A percentile compares a stretch with the other conserved stretches of the same genome.
Conservation (phyloP, 1,139 yeast species). For the Lodderomyces beijingensis region DNA sequence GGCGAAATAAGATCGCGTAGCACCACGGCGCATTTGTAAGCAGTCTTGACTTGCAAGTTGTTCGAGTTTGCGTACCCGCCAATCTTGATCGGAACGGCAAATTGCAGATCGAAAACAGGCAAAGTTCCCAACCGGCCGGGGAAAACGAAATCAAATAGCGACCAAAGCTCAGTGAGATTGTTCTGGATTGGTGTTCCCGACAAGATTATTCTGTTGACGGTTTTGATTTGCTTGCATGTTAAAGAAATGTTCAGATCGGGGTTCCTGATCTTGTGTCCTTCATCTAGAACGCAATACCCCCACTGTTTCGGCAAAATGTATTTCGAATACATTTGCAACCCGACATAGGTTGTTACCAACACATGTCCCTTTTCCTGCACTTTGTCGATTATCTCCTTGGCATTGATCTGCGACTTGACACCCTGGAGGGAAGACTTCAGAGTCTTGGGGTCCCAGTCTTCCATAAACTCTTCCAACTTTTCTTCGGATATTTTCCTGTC, state of each 20-base stretch:
- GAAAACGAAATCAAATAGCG: constrained; percentile 87
- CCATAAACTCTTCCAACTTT: constrained; percentile 46
- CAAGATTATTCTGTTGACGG: constrained; percentile 77
- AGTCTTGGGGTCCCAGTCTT: constrained; percentile 43
- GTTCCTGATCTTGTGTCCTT: constrained; percentile 94
- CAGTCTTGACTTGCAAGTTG: constrained; percentile 93
- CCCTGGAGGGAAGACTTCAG: constrained; percentile 24
- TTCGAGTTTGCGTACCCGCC: constrained; percentile 99
- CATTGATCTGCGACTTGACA: constrained; percentile 35
- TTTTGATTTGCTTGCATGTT: constrained; percentile 75
- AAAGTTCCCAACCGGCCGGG: constrained; percentile 93
- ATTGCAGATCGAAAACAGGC: constrained; percentile 91
- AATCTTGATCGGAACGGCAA: constrained; percentile 85
- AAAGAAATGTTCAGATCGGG: constrained; percentile 89
- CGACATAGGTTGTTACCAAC: constrained; percentile 87
- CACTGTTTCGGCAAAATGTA: constrained; percentile 66
- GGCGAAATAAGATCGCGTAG: constrained; percentile 87
- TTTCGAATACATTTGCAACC: constrained; percentile 73
- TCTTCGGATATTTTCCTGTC: constrained; percentile 43
- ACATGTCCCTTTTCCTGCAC: constrained; percentile 70
- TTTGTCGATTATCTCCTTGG: constrained; percentile 44
- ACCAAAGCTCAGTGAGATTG: constrained; percentile 88
- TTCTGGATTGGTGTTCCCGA: constrained; percentile 84
- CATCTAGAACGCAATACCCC: constrained; percentile 91
- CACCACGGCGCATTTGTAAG: constrained; percentile 92